These are phyloP conservation scores for Oleoguttula mirabilis DNA, from an alignment of 495 filamentous ascomycete genomes.

Conservation along the genomic window DNA sequence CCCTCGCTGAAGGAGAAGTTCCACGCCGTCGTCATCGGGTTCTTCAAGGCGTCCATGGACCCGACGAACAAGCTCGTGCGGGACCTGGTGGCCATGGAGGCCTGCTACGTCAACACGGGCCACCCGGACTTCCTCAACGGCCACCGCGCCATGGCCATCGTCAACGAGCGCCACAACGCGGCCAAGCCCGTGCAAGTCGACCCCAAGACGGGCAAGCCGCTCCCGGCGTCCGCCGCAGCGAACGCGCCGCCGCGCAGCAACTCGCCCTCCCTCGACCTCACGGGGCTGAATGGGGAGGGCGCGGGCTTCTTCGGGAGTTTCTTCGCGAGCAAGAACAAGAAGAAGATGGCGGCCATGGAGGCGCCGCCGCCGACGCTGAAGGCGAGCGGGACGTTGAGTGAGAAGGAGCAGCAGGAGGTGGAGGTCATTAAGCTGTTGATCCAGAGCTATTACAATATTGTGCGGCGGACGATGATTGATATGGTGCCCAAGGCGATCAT, in stretches of 20 bases:
- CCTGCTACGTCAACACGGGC: conserved; percentile 96
- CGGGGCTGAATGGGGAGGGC: conserved; percentile 34
- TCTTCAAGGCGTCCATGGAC: conserved; percentile 97
- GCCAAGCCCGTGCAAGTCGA: conserved; percentile 90
- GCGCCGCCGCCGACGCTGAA: conserved; percentile 85
- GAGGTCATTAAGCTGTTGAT: conserved; percentile 98
- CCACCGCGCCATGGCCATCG: conserved; percentile 85
- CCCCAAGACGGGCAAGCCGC: conserved; percentile 94
- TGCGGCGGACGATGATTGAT: conserved; percentile 95
- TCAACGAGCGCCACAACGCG: conserved; percentile 75
- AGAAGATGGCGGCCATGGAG: conserved; percentile 99
- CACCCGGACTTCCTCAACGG: conserved; percentile 98
- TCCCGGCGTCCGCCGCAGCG: conserved; percentile 52
- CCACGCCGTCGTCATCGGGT: conserved; percentile 81
- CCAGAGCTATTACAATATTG: conserved; percentile 94
- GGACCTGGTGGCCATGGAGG: conserved; percentile 89
- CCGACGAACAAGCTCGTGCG: conserved; percentile 93
- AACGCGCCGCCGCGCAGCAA: conserved; percentile 55
- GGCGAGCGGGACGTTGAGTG: conserved; percentile 80
- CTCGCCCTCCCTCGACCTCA: conserved; percentile 44
- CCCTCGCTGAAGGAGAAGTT: conserved; percentile 92
- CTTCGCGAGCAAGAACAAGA: conserved; percentile 97
- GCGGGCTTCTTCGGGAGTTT: conserved; percentile 92
- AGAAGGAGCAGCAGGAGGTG: conserved; percentile 87
- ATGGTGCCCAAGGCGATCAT: conserved; percentile 99